Evolutionary conservation across 2,329 filamentous ascomycete genomes (phyloP).

Genomic region (Monascus ruber): DNA sequence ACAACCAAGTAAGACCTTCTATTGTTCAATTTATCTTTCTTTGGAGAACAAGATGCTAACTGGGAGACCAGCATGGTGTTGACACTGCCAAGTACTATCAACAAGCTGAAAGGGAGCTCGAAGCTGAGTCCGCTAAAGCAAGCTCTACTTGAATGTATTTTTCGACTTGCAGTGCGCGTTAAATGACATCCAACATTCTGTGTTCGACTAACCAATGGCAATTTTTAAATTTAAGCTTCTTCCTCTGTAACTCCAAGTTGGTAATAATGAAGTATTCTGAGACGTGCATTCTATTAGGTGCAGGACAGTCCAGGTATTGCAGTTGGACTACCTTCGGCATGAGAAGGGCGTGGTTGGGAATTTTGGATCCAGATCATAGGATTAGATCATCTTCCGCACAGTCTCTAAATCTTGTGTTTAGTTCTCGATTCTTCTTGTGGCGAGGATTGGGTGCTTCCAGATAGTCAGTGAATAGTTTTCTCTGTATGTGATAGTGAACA

Average conservation of each 20-base stretch:
- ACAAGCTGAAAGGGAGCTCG: constrained; percentile 86
- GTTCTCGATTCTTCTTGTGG: constrained; percentile 51
- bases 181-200: neutral
- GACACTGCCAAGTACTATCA: constrained; percentile 98
- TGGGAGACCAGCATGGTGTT: constrained; percentile 62
- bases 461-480: constrained; percentile 4
- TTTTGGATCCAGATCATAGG: too few relatives aligned
- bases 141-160: constrained; percentile 10
- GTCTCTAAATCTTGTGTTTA: constrained; percentile 48
- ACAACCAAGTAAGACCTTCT: constrained; percentile 53
- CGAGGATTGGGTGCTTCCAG: constrained; percentile 49
- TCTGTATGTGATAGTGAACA: neutral
- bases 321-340: too few relatives aligned
- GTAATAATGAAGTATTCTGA: too few relatives aligned
- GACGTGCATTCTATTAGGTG: too few relatives aligned
- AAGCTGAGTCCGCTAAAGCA: constrained; percentile 52
- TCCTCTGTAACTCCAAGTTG: too few relatives aligned
- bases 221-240: too few relatives aligned
- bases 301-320: too few relatives aligned
- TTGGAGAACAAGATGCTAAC: constrained; percentile 7
- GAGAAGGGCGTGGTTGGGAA: too few relatives aligned
- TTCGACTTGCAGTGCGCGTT: neutral
- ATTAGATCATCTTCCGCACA: too few relatives aligned
- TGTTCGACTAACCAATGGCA: too few relatives aligned
- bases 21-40: neutral